These are phyloP conservation scores for Termitomyces bulborhizus DNA, from an alignment of 768 basidiomycete species.

Conservation along the genomic window DNA sequence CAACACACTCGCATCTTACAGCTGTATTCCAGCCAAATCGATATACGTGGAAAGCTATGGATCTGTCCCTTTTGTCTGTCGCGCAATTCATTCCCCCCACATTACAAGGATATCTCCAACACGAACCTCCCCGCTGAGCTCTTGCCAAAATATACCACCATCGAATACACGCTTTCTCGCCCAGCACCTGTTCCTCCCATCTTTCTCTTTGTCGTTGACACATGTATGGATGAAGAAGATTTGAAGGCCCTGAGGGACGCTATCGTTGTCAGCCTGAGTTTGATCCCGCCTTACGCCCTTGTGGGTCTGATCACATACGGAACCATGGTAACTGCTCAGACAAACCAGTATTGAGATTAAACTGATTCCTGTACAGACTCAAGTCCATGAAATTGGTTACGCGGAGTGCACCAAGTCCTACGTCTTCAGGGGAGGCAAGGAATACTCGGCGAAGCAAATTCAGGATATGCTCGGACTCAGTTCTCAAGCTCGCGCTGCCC, in stretches of 20 bases:
- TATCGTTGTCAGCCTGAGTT: conserved; percentile 87
- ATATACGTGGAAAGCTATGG: conserved; percentile 98
- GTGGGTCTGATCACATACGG: conserved; percentile 96
- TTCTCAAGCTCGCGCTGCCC: conserved; percentile 73
- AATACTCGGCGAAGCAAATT: conserved; percentile 93
- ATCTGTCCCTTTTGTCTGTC: conserved; percentile 98
- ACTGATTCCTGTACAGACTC: conserved; percentile 49
- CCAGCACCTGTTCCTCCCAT: conserved; percentile 90
- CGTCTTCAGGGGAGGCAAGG: conserved; percentile 97
- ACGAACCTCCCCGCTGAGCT: conserved; percentile 96
- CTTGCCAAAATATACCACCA: conserved; percentile 96
- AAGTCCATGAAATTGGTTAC: conserved; percentile 98
- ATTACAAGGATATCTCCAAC: conserved; percentile 98
- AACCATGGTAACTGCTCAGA: conserved; percentile 70
- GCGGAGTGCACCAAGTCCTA: conserved; percentile 96
- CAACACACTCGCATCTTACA: neutral
- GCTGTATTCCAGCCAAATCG: conserved; percentile 78
- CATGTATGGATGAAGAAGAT: conserved; percentile 93
- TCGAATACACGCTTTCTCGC: conserved; percentile 96
- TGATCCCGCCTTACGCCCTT: conserved; percentile 90
- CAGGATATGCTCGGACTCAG: conserved; percentile 95
- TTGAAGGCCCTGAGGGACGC: conserved; percentile 93
- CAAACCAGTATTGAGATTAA: neutral
- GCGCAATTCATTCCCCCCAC: conserved; percentile 94
- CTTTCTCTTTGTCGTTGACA: conserved; percentile 96